Evolutionary conservation across 2,329 filamentous ascomycete species (phyloP).

Genomic region (Nigrospora osmanthi): DNA sequence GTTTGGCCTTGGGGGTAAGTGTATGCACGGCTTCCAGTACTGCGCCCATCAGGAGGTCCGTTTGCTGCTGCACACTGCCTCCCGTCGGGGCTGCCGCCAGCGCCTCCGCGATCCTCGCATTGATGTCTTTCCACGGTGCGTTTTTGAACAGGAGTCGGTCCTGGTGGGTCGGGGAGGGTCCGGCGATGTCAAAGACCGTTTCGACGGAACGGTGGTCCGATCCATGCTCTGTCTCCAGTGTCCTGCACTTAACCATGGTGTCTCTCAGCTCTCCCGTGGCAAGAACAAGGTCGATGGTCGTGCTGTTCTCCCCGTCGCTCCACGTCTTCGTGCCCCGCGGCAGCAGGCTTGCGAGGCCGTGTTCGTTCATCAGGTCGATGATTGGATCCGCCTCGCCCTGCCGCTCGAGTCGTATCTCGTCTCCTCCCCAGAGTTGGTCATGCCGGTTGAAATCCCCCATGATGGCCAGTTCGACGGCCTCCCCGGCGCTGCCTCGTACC

Average conservation of each 20-base stretch:
- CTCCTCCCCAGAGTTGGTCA: conserved; percentile 17
- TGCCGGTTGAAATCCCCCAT: conserved; percentile 10
- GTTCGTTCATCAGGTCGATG: conserved; percentile 25
- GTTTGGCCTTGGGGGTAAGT: conserved; percentile 14
- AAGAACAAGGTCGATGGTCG: conserved; percentile 18
- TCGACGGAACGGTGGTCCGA: not conserved
- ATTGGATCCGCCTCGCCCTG: conserved; percentile 27
- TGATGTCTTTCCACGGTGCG: conserved; percentile 15
- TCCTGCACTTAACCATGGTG: conserved; percentile 2
- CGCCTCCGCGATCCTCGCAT: conserved; percentile 3
- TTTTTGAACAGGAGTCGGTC: conserved; percentile 16
- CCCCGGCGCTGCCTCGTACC: not conserved
- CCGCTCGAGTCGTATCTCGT: conserved; percentile 24
- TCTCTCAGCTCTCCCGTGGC: conserved; percentile 10
- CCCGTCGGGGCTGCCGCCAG: not conserved
- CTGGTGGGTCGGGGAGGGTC: conserved; percentile 1
- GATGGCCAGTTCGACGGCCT: not conserved
- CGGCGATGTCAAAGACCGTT: conserved; percentile 10
- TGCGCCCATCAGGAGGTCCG: not conserved
- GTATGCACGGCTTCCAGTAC: conserved; percentile 5
- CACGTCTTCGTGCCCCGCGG: conserved; percentile 25
- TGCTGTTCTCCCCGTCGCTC: conserved; percentile 11
- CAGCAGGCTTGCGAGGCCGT: conserved; percentile 22
- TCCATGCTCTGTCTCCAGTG: not conserved
- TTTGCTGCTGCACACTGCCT: not conserved